phyloP scores from a whole-genome alignment of 305 asterid species.

The Plantago lanceolata region DNA sequence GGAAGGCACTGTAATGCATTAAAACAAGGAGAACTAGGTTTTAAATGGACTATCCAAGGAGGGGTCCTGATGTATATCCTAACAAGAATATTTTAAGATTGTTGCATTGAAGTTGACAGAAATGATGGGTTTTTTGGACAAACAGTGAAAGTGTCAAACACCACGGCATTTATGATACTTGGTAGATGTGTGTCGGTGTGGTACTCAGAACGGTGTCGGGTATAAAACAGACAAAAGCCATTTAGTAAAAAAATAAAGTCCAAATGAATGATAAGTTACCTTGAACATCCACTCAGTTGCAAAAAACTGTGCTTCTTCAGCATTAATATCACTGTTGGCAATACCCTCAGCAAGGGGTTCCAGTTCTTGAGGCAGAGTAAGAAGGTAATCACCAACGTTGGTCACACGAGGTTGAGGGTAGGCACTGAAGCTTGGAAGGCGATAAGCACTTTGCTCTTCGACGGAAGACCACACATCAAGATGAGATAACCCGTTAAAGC shows the following conservation, averaged over 20 bases:
- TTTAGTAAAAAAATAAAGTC: not conserved
- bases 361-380: slow-evolving; percentile 90
- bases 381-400: slow-evolving; percentile 93
- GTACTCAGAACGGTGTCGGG: not conserved
- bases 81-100: not conserved
- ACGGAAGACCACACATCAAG: slow-evolving; percentile 87
- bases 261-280: slow-evolving; percentile 37
- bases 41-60: not conserved
- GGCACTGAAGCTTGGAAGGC: slow-evolving; percentile 82
- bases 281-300: slow-evolving; percentile 99
- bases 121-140: not conserved
- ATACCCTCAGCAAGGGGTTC: slow-evolving; percentile 96
- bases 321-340: slow-evolving; percentile 66
- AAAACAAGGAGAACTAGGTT: not conserved
- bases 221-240: not conserved
- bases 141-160: too few relatives aligned
- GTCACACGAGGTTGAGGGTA: slow-evolving; percentile 88
- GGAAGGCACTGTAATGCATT: not conserved
- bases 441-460: slow-evolving; percentile 69
- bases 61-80: not conserved
- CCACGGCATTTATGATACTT: not conserved
- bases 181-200: not conserved
- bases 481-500: slow-evolving; percentile 64
- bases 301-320: slow-evolving; percentile 92
- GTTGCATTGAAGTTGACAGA: slow-evolving; percentile 5